Base-by-base conservation (phyloP, 768 basidiomycete species). In the Paxillus involutus region DNA sequence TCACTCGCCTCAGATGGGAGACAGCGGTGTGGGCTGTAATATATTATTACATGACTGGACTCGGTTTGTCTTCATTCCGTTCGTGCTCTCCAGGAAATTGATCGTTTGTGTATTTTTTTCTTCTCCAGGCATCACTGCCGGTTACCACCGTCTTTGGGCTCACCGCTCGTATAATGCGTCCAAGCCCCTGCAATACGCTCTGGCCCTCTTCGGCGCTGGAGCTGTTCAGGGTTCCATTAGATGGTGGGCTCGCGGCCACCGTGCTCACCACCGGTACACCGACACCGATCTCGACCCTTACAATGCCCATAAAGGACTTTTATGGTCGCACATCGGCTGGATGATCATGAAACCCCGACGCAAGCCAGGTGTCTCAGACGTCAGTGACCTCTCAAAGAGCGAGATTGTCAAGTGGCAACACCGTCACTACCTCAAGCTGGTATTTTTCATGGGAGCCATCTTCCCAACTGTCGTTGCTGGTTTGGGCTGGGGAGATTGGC, bases 161-260 rank as follows among this genome's bases (percentile, higher is more conserved):
- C 97, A 99, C 67, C 85, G 97, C 52, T 81, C 91, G 0, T 99
- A 96, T 72, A 98, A 97, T 67, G 97, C 96, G 36, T 86, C 89
- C 4, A 79, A 80, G 55, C 87, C 90, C 14, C 75, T 98, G 12
- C 88, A 98, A 69, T 97, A 93, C 66, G 74, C 82, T 59, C 83
- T 98, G 45, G 91, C 94, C 24, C 63, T 89, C 17, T 80, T 85
- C 10, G 97, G 96, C 47, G 87, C 93, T 2, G 96, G 97, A 45
- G 95, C 96, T 5, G 89, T 96, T 44, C 84, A 99, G 67, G 96
- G 96, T 9, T 97, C 95, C 19, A 96, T 99, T 76, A 90, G 92
- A 71, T 98, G 97, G 97, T 98, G 97, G 97, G 88, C 88, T 19
- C 84, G 97, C 49, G 95, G 95, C 45, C 97, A 99, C 78, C 91